phyloP scores from a whole-genome alignment of 164 flowering plant genomes.

The Dillenia suffruticosa region DNA sequence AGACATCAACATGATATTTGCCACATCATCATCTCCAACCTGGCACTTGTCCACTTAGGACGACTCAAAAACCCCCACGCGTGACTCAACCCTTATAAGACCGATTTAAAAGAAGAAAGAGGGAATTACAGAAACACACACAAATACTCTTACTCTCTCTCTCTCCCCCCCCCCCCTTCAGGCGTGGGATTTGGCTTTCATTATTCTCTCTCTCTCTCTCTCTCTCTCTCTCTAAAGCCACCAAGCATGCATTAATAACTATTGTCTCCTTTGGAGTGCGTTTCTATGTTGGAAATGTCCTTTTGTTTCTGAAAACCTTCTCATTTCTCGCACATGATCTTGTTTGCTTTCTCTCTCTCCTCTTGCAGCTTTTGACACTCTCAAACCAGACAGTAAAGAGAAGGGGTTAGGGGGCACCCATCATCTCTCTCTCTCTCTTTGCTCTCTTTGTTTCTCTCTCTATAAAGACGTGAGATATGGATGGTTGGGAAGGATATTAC shows the following conservation, averaged over 20 bases:
- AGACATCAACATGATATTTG: no score
- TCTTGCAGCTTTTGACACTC: slow-evolving; percentile 13
- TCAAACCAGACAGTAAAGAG: slow-evolving; percentile 17
- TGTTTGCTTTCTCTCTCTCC: slow-evolving; percentile 5
- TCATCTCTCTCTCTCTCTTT: background rate
- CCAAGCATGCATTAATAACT: slow-evolving; percentile 21
- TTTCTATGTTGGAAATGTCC: no score
- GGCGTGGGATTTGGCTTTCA: slow-evolving; percentile 32
- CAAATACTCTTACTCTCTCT: background rate
- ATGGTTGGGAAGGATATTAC: slow-evolving; percentile 21
- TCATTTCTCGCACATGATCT: slow-evolving; percentile 7
- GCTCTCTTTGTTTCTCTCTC: background rate
- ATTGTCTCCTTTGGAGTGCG: slow-evolving; percentile 7
- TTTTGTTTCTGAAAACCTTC: no score
- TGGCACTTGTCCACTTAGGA: no score
- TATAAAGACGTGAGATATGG: slow-evolving; percentile 30
- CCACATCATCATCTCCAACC: no score
- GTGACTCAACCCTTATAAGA: no score
- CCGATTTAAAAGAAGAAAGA: no score
- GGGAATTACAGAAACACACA: no score
- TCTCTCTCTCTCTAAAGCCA: slow-evolving; percentile 11
- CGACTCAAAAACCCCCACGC: no score
- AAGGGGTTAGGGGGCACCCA: background rate
- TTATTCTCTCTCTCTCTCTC: slow-evolving; percentile 17
- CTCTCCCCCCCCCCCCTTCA: slow-evolving; percentile 10